These are phyloP conservation scores for Pulicaria dysenterica DNA, from an alignment of 129 eudicot species.

Conservation along the genomic window DNA sequence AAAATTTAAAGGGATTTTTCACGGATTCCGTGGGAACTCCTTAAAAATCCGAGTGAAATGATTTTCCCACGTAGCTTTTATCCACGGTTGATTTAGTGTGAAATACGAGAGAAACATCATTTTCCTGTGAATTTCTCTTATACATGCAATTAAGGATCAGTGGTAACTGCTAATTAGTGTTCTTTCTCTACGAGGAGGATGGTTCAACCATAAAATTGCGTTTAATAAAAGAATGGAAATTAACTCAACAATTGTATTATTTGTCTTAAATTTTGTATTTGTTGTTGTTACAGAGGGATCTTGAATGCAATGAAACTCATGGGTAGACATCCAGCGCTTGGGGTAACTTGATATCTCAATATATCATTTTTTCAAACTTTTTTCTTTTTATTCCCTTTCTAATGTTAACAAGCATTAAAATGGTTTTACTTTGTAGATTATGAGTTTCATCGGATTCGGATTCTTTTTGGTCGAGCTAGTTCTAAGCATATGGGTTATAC, in stretches of 20 bases:
- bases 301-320: constrained; percentile 65
- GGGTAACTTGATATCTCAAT: constrained; percentile 44
- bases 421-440: constrained; percentile 21
- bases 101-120: too few species aligned
- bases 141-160: too few species aligned
- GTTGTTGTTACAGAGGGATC: constrained; percentile 58
- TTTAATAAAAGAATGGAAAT: background rate
- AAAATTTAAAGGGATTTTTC: too few species aligned
- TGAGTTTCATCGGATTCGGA: constrained; percentile 43
- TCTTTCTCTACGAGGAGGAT: too few species aligned
- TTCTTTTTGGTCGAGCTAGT: constrained; percentile 31
- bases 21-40: too few species aligned
- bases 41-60: too few species aligned
- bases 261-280: background rate
- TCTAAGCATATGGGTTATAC: constrained; percentile 46
- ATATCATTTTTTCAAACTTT: background rate
- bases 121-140: too few species aligned
- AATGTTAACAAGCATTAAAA: background rate
- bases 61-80: too few species aligned
- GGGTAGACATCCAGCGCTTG: constrained; percentile 45
- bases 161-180: too few species aligned
- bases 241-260: background rate
- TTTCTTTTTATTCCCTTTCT: background rate
- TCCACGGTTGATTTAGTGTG: too few species aligned
- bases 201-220: too few species aligned